A percentile compares a stretch with the other conserved stretches of the same genome.
Conservation (phyloP, 352 stramenopile species). For the Phytopythium mirpurense region DNA sequence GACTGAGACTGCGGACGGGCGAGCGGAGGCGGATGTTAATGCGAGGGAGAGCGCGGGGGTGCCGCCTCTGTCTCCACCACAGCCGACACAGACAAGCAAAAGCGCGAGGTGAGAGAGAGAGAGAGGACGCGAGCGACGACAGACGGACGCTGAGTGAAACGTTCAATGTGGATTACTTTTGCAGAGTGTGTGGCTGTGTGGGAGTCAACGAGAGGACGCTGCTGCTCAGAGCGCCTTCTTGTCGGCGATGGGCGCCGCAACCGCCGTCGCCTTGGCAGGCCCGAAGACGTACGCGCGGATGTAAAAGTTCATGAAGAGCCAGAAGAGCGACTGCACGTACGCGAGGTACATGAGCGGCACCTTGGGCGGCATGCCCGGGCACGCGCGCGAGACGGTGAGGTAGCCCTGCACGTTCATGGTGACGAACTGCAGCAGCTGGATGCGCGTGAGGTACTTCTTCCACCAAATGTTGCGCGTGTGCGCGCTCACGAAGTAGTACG, state of each 20-base stretch:
- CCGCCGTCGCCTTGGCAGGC: slow-evolving; percentile 29
- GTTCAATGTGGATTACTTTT: slow-evolving; percentile 1
- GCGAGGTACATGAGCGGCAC: slow-evolving; percentile 86
- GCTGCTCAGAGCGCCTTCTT: slow-evolving; percentile 37
- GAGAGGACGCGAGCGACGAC: neutral
- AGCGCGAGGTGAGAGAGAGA: no score
- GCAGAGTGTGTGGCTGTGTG: no score
- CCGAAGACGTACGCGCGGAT: slow-evolving; percentile 85
- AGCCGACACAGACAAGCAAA: no score
- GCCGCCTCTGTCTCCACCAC: no score
- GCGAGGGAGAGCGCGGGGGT: no score
- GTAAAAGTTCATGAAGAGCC: slow-evolving; percentile 97
- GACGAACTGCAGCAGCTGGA: slow-evolving; percentile 94
- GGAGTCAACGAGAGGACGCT: no score
- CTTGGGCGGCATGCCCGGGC: slow-evolving; percentile 53
- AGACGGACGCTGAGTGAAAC: no score
- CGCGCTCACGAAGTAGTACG: slow-evolving; percentile 97
- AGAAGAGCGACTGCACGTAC: slow-evolving; percentile 95
- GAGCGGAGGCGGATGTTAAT: no score
- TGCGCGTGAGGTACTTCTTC: slow-evolving; percentile 93
- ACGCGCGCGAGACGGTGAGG: slow-evolving; percentile 77
- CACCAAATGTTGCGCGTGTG: slow-evolving; percentile 96
- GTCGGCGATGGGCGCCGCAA: no score
- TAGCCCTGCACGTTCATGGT: slow-evolving; percentile 63
- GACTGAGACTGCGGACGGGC: neutral